Percentiles rank a stretch among this genome's conserved stretches.
phyloP scores from a whole-genome alignment of 805 yeast species.

The Spathaspora passalidarum region DNA sequence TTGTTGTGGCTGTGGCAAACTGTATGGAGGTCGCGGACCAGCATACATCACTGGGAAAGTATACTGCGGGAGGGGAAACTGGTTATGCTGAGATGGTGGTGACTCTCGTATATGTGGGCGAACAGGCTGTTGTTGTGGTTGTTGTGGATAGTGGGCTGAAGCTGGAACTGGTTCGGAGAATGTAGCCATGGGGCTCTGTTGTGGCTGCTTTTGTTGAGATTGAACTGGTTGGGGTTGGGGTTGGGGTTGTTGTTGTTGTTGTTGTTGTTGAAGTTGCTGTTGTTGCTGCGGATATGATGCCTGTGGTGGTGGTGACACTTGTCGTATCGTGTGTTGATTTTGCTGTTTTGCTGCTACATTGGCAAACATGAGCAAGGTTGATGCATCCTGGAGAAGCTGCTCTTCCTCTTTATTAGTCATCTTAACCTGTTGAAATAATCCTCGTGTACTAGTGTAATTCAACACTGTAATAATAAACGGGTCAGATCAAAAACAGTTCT shows the following conservation, averaged over 20 bases:
- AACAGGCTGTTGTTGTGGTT: background rate
- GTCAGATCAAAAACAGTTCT: no score
- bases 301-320: conserved; percentile 1
- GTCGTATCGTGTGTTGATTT: conserved; percentile 11
- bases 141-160: conserved; percentile 1
- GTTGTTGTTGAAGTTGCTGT: conserved; percentile 1
- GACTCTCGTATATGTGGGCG: background rate
- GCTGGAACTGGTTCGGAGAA: conserved; percentile 4
- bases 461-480: no score
- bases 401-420: conserved; percentile 24
- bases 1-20: background rate
- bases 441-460: background rate
- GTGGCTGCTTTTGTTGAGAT: background rate
- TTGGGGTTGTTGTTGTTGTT: background rate
- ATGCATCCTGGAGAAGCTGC: conserved; percentile 55
- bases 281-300: background rate
- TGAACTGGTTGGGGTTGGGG: background rate
- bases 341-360: conserved; percentile 48
- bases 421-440: background rate
- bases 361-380: conserved; percentile 59
- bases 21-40: background rate
- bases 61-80: background rate
- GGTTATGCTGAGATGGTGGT: background rate
- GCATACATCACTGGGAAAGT: background rate
- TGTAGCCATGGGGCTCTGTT: background rate